Conservation (phyloP, 106 monocot species). For the Dendrobium chrysotoxum region DNA sequence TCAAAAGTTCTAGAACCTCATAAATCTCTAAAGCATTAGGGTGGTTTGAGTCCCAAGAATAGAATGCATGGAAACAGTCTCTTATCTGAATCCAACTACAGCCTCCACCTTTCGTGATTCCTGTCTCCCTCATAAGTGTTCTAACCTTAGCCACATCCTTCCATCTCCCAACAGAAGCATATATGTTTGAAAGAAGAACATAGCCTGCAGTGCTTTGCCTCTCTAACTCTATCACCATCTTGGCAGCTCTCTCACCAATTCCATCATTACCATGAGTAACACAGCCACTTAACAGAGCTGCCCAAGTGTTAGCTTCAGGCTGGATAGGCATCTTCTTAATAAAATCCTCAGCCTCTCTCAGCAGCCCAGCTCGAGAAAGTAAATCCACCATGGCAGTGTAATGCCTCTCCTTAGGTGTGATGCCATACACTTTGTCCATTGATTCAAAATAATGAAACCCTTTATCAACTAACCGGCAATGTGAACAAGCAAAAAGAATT, state of each 20-base stretch:
- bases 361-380: constrained; percentile 36
- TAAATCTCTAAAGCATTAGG: constrained; percentile 31
- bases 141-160: constrained; percentile 38
- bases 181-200: constrained; percentile 44
- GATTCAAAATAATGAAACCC: constrained; percentile 47
- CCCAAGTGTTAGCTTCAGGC: constrained; percentile 49
- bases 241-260: constrained; percentile 44
- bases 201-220: constrained; percentile 31
- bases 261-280: constrained; percentile 22
- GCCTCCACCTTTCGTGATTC: constrained; percentile 43
- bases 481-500: constrained; percentile 50
- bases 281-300: constrained; percentile 22
- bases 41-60: constrained; percentile 39
- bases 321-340: constrained; percentile 27
- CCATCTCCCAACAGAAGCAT: constrained; percentile 40
- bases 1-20: constrained; percentile 35
- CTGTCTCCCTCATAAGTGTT: constrained; percentile 29
- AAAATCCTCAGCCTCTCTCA: constrained; percentile 49
- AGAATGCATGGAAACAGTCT: constrained; percentile 33
- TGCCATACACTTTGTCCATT: constrained; percentile 36
- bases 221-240: constrained; percentile 26
- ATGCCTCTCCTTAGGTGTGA: constrained; percentile 36
- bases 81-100: constrained; percentile 46
- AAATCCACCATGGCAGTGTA: constrained; percentile 57
- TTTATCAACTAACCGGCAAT: constrained; percentile 40